A percentile compares a stretch with the other conserved stretches of the same genome.
These are phyloP conservation scores for Penicillium samsonianum DNA, from an alignment of 495 filamentous ascomycete species.

Conservation along the genomic window DNA sequence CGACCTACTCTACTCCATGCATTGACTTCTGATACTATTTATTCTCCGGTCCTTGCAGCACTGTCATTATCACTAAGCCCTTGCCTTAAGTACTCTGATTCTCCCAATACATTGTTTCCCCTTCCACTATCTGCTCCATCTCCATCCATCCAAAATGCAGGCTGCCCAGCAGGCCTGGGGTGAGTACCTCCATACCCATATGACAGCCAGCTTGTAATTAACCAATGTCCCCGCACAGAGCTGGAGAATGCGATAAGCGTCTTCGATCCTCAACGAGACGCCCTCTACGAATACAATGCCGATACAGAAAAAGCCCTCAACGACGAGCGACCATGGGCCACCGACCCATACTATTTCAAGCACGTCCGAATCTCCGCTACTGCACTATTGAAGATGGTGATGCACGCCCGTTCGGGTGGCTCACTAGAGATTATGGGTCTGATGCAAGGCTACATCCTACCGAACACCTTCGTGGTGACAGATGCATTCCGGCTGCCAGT, in stretches of 20 bases:
- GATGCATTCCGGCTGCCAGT: conserved; percentile 94
- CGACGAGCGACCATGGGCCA: conserved; percentile 71
- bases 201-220: conserved; percentile 10
- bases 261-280: conserved; percentile 82
- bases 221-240: conserved; percentile 56
- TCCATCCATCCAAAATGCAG: conserved; percentile 41
- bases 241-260: conserved; percentile 83
- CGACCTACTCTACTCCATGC: conserved; percentile 16
- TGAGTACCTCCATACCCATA: conserved; percentile 31
- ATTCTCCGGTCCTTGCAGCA: conserved; percentile 21
- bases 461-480: conserved; percentile 85
- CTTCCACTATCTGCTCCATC: conserved; percentile 7
- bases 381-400: conserved; percentile 97
- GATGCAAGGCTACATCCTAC: conserved; percentile 90
- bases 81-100: conserved; percentile 1
- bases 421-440: conserved; percentile 95
- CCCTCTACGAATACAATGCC: conserved; percentile 81
- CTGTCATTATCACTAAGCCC: conserved; percentile 10
- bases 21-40: conserved; percentile 12
- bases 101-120: neutral
- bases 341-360: conserved; percentile 89
- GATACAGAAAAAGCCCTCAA: conserved; percentile 60
- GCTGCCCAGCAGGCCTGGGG: conserved; percentile 63
- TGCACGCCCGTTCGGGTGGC: conserved; percentile 94
- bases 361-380: conserved; percentile 89